Conservation (phyloP, 2,329 filamentous ascomycete species). For the Colletotrichum musae region DNA sequence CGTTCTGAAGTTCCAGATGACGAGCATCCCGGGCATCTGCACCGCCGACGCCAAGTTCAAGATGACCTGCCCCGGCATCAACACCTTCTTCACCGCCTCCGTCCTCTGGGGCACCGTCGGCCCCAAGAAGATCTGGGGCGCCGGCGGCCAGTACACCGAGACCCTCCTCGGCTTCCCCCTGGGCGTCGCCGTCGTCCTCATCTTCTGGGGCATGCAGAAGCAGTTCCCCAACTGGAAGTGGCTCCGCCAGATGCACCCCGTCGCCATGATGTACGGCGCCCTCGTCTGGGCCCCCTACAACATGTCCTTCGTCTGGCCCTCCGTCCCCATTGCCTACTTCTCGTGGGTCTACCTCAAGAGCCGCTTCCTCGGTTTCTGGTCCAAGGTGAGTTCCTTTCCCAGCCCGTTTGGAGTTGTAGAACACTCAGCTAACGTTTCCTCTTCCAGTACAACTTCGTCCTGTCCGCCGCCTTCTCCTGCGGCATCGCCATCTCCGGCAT, state of each 20-base stretch:
- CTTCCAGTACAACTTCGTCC: constrained; percentile 61
- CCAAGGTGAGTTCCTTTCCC: constrained; percentile 55
- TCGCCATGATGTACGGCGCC: constrained; percentile 57
- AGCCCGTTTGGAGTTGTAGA: fast-evolving
- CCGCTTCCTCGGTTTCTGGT: constrained; percentile 63
- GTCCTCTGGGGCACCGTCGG: constrained; percentile 60
- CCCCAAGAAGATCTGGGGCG: constrained; percentile 54
- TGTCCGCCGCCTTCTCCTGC: constrained; percentile 61
- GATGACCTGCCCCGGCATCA: constrained; percentile 55
- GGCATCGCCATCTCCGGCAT: constrained; percentile 63
- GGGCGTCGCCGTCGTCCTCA: constrained; percentile 53
- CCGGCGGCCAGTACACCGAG: constrained; percentile 52
- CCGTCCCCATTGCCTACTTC: constrained; percentile 62
- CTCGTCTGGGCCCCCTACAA: constrained; percentile 62
- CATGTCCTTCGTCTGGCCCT: constrained; percentile 63
- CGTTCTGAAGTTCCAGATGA: constrained; percentile 62
- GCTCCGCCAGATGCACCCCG: constrained; percentile 58
- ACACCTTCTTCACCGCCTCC: constrained; percentile 58
- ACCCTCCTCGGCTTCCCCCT: constrained; percentile 56
- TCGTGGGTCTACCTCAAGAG: constrained; percentile 64
- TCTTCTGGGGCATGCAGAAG: constrained; percentile 54
- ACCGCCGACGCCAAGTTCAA: constrained; percentile 52
- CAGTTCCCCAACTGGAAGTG: constrained; percentile 49
- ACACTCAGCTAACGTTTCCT: constrained; percentile 18
- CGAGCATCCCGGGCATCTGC: constrained; percentile 55